These are phyloP conservation scores for Coemansia guatemalensis DNA, from an alignment of 192 early-diverging fungal species.

Conservation along the genomic window DNA sequence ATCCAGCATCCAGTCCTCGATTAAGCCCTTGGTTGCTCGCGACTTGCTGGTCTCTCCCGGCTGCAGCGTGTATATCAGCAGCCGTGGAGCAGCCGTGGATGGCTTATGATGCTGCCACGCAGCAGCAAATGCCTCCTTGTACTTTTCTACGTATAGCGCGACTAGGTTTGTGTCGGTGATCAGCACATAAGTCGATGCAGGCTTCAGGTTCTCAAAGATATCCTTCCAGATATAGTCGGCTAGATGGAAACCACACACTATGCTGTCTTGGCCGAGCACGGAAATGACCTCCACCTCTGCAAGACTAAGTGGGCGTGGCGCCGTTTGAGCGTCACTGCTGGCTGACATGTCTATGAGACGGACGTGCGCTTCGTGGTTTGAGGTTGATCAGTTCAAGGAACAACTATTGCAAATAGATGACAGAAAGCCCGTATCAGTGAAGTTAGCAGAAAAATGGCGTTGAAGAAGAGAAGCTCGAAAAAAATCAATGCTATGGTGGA, in stretches of 20 bases:
- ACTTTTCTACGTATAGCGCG: slow-evolving; percentile 65
- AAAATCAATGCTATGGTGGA: background rate
- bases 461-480: slow-evolving; percentile 1
- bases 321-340: slow-evolving; percentile 2
- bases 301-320: slow-evolving; percentile 29
- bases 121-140: slow-evolving; percentile 57
- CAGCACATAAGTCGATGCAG: slow-evolving; percentile 80
- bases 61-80: slow-evolving; percentile 76
- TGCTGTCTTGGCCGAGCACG: slow-evolving; percentile 86
- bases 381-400: background rate
- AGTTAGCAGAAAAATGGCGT: background rate
- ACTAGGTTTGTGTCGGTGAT: slow-evolving; percentile 87
- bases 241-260: slow-evolving; percentile 83
- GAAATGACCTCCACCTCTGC: slow-evolving; percentile 69
- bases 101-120: slow-evolving; percentile 29
- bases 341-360: background rate
- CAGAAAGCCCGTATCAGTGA: background rate
- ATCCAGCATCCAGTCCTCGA: slow-evolving; percentile 90
- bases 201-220: slow-evolving; percentile 65
- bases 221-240: slow-evolving; percentile 72
- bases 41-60: slow-evolving; percentile 92
- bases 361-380: background rate
- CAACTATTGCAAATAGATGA: slow-evolving; percentile 5
- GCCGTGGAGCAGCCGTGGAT: slow-evolving; percentile 41
- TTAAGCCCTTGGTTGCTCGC: slow-evolving; percentile 75